Base-by-base conservation (phyloP, 768 basidiomycete species). In the Paxillus ammoniavirescens region DNA sequence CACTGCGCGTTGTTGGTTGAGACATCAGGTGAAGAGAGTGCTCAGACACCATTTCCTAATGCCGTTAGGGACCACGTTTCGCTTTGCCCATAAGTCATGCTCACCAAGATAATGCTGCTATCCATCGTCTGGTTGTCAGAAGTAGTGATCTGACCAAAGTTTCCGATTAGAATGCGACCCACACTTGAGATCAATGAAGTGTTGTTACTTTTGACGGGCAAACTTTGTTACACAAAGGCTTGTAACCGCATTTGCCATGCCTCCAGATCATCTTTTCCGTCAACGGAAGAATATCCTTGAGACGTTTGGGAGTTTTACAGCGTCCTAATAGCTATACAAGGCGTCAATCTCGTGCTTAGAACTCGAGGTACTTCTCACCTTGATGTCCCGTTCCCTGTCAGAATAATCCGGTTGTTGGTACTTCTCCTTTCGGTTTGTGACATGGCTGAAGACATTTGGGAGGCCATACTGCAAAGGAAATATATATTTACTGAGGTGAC, bases 391-490 rank as follows among this genome's bases (percentile, higher is more conserved):
- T 58, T 91, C 89, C 58, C 85, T 78, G 59, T 89, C 81, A 15
- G 72, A 58, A 60, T 80, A 85, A 61, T 87, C 77, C 3, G 76
- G 75, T 54, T 78, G 73, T 28, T 69, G 67, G 41, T 71, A 72
- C 0, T 62, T 56, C 42, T 69, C 61, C 41, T 63, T 68, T 15
- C 56, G 57, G 21, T 52, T 62, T 44, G 55, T 55, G 42, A 62
- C 51, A 12, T 48, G 37, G 4, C 55, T 47, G 55, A 93, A 94
- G 2, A 85, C 77, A 58, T 74, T 88, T 5, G 75, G 64, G 1
- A 97, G 64, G 0, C 81, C 79, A 61, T 86, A 92, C 60, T 93
- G 89, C 38, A 85, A 77, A 8, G 93, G 85, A 62, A 98, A 96
- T 2, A 98, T 74, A 61, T 93, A 87, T 71, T 93, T 94, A 33